These are phyloP conservation scores for Lizonia empirigonia DNA, from an alignment of 2,329 filamentous ascomycete genomes.

Conservation along the genomic window DNA sequence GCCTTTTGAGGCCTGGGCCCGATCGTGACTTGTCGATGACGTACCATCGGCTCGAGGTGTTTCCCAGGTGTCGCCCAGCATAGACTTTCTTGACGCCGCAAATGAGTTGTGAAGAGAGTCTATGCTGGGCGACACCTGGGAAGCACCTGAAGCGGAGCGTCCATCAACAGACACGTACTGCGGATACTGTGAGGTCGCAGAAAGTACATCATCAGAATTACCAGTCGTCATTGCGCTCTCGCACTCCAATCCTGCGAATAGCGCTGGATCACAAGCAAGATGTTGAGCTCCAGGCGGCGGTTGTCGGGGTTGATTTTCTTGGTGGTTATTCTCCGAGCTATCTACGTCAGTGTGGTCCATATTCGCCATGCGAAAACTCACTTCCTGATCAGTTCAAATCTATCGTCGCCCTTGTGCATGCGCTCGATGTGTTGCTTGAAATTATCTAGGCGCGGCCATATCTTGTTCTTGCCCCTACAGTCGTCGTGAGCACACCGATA, in stretches of 20 bases:
- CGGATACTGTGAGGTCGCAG: neutral
- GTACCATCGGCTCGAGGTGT: neutral
- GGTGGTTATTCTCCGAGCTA: slow-evolving; percentile 33
- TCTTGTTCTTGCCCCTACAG: slow-evolving; percentile 68
- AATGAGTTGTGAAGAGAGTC: neutral
- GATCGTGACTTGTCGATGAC: neutral
- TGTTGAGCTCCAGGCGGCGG: neutral
- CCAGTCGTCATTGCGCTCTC: slow-evolving; percentile 14
- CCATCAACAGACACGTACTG: neutral
- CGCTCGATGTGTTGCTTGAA: slow-evolving; percentile 79
- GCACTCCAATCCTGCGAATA: slow-evolving; percentile 38
- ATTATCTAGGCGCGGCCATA: slow-evolving; percentile 84
- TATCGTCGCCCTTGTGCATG: slow-evolving; percentile 63
- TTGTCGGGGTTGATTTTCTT: too few relatives aligned
- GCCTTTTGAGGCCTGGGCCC: neutral
- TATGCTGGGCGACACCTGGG: neutral
- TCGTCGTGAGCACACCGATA: slow-evolving; percentile 64
- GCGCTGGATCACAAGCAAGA: slow-evolving; percentile 30
- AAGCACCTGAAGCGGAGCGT: neutral
- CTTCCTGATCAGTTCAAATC: slow-evolving; percentile 55
- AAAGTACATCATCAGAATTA: neutral
- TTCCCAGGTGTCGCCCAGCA: too few relatives aligned
- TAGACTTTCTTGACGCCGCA: too few relatives aligned
- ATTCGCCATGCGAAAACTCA: slow-evolving; percentile 31
- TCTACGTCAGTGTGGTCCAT: slow-evolving; percentile 15